These are phyloP conservation scores for Paramecium sexaurelia DNA, from an alignment of 73 alveolate species.

Conservation along the genomic window DNA sequence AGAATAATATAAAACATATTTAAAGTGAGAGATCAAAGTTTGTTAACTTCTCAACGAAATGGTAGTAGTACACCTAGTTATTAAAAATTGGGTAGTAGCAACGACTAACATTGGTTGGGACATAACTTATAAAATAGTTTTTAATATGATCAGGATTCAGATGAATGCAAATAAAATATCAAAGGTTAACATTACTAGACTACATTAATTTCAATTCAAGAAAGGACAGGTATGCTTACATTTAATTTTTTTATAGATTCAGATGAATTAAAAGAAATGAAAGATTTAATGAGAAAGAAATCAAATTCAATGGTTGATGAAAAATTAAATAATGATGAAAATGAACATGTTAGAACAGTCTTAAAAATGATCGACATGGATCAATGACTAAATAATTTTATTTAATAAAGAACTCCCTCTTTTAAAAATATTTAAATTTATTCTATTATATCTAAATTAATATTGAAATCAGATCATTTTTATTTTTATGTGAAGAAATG, in stretches of 20 bases:
- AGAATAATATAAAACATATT: conserved; percentile 35
- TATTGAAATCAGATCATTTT: conserved; percentile 18
- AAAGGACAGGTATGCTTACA: conserved; percentile 24
- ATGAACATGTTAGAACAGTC: conserved; percentile 55
- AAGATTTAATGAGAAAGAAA: conserved; percentile 48
- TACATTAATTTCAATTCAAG: conserved; percentile 23
- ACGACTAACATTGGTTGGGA: conserved; percentile 5
- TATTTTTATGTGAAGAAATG: conserved; percentile 15
- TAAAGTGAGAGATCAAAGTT: conserved; percentile 48
- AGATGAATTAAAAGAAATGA: conserved; percentile 21
- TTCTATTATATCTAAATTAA: too few relatives aligned
- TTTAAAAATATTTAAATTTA: not conserved
- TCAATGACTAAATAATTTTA: not conserved
- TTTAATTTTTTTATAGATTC: not conserved
- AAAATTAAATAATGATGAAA: not conserved
- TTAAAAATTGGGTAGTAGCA: not conserved
- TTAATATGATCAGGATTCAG: conserved; percentile 30
- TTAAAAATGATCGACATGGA: conserved; percentile 49
- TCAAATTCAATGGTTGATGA: conserved; percentile 4
- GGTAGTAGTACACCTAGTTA: not conserved
- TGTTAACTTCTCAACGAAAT: not conserved
- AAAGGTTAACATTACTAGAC: conserved; percentile 43
- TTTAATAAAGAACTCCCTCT: conserved; percentile 11
- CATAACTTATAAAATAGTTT: conserved; percentile 50
- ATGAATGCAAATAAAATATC: not conserved